These are phyloP conservation scores for Sugiyamaella castrensis DNA, from an alignment of 1,139 yeast genomes.

Conservation along the genomic window DNA sequence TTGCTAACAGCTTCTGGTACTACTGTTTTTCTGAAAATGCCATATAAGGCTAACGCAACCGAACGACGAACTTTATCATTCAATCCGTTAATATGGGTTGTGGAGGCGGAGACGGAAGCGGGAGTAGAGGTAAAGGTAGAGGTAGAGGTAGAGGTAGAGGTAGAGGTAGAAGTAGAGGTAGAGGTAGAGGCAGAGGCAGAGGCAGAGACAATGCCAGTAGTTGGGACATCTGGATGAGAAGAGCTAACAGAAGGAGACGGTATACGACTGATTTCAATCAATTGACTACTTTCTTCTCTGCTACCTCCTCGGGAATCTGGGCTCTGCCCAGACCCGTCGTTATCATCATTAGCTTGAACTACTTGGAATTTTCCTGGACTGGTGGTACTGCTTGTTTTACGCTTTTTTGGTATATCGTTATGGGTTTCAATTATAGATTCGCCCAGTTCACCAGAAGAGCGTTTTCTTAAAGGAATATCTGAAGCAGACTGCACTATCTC, in stretches of 20 bases:
- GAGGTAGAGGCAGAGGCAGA: neutral
- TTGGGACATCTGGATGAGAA: neutral
- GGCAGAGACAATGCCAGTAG: neutral
- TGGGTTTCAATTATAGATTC: too few species aligned
- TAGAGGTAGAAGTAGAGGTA: neutral
- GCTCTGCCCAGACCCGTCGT: neutral
- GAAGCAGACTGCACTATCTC: too few species aligned
- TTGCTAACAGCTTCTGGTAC: slow-evolving; percentile 42
- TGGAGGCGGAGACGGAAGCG: neutral
- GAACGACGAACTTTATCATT: slow-evolving; percentile 41
- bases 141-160: neutral
- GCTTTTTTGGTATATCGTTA: too few species aligned
- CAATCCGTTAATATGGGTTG: slow-evolving; percentile 18
- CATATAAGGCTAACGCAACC: slow-evolving; percentile 42
- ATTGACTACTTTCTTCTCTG: too few species aligned
- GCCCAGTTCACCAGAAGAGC: too few species aligned
- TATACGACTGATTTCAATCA: neutral
- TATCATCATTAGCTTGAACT: slow-evolving; percentile 4
- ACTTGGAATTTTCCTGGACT: too few species aligned
- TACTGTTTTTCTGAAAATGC: slow-evolving; percentile 41
- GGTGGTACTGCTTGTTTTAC: too few species aligned
- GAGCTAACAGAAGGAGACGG: neutral
- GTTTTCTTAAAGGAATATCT: too few species aligned
- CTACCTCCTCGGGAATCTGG: too few species aligned
- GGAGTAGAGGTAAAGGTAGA: neutral